Conservation (phyloP, 1,284 basidiomycete species). For the Tilletia horrida region DNA sequence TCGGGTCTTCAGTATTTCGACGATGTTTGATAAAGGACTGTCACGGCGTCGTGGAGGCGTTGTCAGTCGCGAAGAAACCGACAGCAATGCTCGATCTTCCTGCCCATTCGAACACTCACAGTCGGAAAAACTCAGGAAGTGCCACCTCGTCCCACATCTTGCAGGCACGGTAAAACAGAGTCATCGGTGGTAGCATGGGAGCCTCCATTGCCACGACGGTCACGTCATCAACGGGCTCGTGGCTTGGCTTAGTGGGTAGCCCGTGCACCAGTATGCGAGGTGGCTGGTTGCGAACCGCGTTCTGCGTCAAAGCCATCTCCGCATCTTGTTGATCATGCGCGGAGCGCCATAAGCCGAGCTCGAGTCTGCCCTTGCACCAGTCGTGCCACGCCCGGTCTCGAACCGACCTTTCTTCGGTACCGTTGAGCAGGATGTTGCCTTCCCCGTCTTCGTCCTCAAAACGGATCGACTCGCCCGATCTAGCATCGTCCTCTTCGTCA, state of each 20-base stretch:
- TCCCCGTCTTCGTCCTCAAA: constrained; percentile 7
- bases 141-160: constrained; percentile 6
- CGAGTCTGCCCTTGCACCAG: neutral
- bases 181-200: neutral
- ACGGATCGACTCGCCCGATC: neutral
- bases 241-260: neutral
- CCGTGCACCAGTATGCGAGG: neutral
- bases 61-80: neutral
- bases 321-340: constrained; percentile 7
- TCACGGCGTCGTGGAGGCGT: no score
- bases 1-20: constrained; percentile 1
- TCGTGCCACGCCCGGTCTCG: constrained; percentile 4
- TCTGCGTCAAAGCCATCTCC: neutral
- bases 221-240: neutral
- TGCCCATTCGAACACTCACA: neutral
- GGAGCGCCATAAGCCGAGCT: neutral
- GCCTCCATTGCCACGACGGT: neutral
- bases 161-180: neutral
- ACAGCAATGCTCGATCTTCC: no score
- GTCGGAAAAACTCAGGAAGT: neutral
- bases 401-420: neutral
- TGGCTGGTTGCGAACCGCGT: neutral
- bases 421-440: neutral
- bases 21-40: constrained; percentile 2
- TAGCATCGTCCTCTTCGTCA: neutral